Evolutionary conservation across 371 early-diverging fungal genomes (phyloP).

Genomic region (Lichtheimia hyalospora): DNA sequence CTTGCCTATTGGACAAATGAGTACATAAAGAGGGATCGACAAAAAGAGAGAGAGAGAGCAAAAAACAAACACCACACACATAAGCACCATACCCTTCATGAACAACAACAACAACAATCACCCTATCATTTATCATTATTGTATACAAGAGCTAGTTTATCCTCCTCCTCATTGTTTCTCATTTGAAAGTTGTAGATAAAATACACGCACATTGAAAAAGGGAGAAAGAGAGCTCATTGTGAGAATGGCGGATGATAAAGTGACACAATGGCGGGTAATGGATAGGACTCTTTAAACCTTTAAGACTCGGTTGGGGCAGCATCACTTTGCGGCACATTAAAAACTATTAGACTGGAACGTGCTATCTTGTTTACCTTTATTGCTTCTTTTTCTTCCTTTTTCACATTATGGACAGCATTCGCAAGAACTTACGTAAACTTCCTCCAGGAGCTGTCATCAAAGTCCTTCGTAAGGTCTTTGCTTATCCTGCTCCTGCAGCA

Average conservation of each 20-base stretch:
- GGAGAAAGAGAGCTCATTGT: no score
- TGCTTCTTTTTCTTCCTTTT: constrained; percentile 14
- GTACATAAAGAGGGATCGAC: neutral
- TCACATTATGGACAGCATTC: constrained; percentile 30
- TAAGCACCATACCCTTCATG: neutral
- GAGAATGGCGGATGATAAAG: neutral
- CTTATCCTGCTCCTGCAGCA: constrained; percentile 38
- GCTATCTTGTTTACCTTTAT: neutral
- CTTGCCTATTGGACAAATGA: constrained; percentile 31
- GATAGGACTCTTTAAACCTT: no score
- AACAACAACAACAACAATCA: no score
- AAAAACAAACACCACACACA: neutral
- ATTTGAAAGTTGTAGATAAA: neutral
- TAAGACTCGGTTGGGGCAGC: no score
- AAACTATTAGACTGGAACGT: constrained; percentile 5
- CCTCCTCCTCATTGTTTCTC: neutral
- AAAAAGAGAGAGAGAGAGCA: neutral
- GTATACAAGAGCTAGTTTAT: neutral
- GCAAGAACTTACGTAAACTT: constrained; percentile 33
- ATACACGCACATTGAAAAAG: neutral
- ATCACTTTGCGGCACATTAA: neutral
- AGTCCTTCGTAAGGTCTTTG: constrained; percentile 36
- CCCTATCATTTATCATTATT: neutral
- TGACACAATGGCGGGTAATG: neutral
- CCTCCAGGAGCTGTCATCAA: constrained; percentile 42